phyloP scores from a whole-genome alignment of 2,329 filamentous ascomycete genomes.

The Cyphellophora attinorum region DNA sequence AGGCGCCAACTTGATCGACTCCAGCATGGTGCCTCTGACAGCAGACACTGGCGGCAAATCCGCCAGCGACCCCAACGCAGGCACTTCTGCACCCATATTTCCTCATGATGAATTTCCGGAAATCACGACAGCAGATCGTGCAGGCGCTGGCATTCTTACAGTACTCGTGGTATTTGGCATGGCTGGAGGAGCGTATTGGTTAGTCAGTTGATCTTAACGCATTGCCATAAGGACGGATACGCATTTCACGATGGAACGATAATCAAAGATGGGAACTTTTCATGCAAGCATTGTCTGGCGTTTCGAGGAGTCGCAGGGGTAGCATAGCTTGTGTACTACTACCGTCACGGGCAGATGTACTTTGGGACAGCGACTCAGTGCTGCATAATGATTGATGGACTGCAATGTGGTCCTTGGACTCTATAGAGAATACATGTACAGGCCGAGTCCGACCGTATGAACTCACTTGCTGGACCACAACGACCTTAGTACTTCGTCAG shows the following conservation, averaged over 20 bases:
- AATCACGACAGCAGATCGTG: constrained; percentile 26
- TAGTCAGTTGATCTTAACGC: constrained; percentile 19
- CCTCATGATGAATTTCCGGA: constrained; percentile 5
- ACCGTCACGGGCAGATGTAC: too few species aligned
- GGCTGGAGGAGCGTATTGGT: constrained; percentile 22
- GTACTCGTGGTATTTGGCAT: constrained; percentile 21
- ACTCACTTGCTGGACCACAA: too few species aligned
- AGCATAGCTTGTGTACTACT: too few species aligned
- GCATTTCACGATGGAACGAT: not conserved
- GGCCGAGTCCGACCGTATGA: too few species aligned
- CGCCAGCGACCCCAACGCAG: constrained; percentile 27
- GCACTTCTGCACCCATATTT: constrained; percentile 12
- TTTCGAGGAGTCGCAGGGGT: not conserved
- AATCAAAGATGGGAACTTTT: not conserved
- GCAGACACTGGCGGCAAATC: constrained; percentile 48
- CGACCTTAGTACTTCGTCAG: too few species aligned
- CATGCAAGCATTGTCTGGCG: too few species aligned
- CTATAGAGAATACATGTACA: too few species aligned
- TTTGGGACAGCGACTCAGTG: too few species aligned
- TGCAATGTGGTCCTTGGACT: too few species aligned
- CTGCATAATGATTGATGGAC: too few species aligned
- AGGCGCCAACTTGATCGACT: constrained; percentile 48
- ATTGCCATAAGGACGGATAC: not conserved
- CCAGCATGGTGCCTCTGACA: constrained; percentile 40
- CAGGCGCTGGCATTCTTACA: constrained; percentile 30